These are phyloP conservation scores for Vaccinium vitisidaea DNA, from an alignment of 148 eudicot genomes.

Conservation along the genomic window DNA sequence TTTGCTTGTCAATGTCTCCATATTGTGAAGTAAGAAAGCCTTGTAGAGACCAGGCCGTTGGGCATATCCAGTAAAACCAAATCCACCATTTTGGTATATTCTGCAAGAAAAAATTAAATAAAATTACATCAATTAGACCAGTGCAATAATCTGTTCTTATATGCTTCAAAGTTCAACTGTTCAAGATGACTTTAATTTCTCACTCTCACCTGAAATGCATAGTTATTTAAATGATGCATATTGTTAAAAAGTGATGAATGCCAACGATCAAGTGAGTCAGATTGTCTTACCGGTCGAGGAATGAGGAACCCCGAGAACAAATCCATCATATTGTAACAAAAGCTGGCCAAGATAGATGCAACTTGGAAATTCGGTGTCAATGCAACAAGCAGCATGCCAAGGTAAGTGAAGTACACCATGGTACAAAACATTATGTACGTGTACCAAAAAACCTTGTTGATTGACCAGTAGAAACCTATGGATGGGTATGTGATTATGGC, in stretches of 20 bases:
- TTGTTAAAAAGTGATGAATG: neutral
- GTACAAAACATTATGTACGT: constrained; percentile 19
- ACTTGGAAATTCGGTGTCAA: constrained; percentile 28
- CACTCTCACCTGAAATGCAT: neutral
- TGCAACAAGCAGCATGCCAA: constrained; percentile 35
- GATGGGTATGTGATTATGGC: constrained; percentile 30
- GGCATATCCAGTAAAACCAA: constrained; percentile 23
- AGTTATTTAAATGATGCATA: neutral
- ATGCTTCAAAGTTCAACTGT: neutral
- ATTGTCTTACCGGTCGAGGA: constrained; percentile 30
- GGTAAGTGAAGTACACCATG: constrained; percentile 20
- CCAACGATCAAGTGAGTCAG: neutral
- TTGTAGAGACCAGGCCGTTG: constrained; percentile 16
- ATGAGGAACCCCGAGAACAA: constrained; percentile 42
- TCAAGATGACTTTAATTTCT: neutral
- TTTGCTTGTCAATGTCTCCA: constrained; percentile 17
- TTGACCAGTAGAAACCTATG: constrained; percentile 36
- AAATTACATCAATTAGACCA: neutral
- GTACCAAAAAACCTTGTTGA: constrained; percentile 26
- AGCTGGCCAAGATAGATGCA: constrained; percentile 25
- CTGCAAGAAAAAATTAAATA: neutral
- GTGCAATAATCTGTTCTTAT: neutral
- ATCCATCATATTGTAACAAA: constrained; percentile 25
- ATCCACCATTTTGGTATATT: constrained; percentile 13
- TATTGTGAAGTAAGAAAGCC: constrained; percentile 20